Evolutionary conservation across 164 flowering plant species (phyloP), one percentile per base, ranked within the genome.

Genomic region (Brasenia schreberi): DNA sequence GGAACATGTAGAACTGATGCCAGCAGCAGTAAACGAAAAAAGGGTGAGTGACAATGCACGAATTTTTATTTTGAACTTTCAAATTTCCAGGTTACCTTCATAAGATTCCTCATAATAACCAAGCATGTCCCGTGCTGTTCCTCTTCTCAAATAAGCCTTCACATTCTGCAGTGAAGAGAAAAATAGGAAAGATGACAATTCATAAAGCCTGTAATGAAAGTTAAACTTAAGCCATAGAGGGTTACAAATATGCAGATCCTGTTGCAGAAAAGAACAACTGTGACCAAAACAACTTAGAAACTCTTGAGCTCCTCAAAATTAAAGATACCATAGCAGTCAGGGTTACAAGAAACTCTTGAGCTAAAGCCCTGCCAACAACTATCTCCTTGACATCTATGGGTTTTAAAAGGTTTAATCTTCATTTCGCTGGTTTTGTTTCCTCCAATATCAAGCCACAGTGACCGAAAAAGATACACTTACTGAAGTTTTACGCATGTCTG

Each of bases 71-170:
- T 33, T 33, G 39, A 33, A 33, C 39, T 33, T 33, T 33, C 39
- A 33, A 33, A 33, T 1, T 33, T 33, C 39, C 6, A 6, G 43
- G 69, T 74, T 52, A 89, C 98, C 99, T 76, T 91, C 96, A 72
- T 85, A 77, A 69, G 99, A 97, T 66, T 89, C 96, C 73, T 91
- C 89, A 66, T 83, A 86, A 74, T 81, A 87, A 44, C 97, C 97
- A 71, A 91, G 92, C 96, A 91, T 85, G 78, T 94, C 97, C 64
- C 96, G 74, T 43, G 99, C 93, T 61, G 99, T 94, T 62, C 96
- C 99, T 80, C 99, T 84, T 62, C 99, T 78, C 59, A 94, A 74
- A 75, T 88, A 89, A 23, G 99, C 87, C 83, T 94, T 94, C 18
- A 94, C 88, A 80, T 85, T 91, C 99, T 94, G 69, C 17, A 76